Evolutionary conservation across 2,329 filamentous ascomycete species (phyloP), one percentile per base, ranked within the genome.

Genomic region (Sporothrix schenckii): DNA sequence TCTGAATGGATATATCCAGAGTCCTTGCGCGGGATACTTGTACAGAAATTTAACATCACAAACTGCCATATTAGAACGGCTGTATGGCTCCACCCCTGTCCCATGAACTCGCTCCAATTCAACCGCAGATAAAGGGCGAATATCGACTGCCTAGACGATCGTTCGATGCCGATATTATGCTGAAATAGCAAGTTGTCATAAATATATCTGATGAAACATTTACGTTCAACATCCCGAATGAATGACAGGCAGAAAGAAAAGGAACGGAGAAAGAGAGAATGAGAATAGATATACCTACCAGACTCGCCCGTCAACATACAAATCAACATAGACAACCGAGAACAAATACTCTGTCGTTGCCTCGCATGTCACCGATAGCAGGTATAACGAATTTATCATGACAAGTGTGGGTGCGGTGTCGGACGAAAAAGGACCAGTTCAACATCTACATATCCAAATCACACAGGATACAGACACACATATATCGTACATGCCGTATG

Each of bases 51-150:
- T 10, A 60, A 60, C 56, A 41, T 60, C 19, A 19, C 56, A 60
- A 41, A 21, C 9, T 60, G 34, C 30, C 56, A 60, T 60, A 60
- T 60, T 60, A 11, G 30, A 41, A 10, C 56, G 56, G 56, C 30
- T 60, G n/a, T 34, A 13, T 21, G 56, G 14, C 56, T 60, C 30
- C 56, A 60, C 30, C 34, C 56, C 56, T 61, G 24, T 61, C 56
- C 34, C 56, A 61, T 4, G 34, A 61, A 44, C 34, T 44, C n/a
- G 13, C 41, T 21, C 24, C 11, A 4, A 61, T 61, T 61, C 34
- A 44, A n/a, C 56, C 56, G 56, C 39, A 24, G 34, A 24, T 2
- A 24, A n/a, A 3, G 21, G 19, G 30, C 19, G 24, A 1, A 34
- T 56, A 6, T 30, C 13, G 13, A 21, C 34, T 61, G 34, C 34